These are phyloP conservation scores for Russula virescens DNA, from an alignment of 768 basidiomycete species.

Conservation along the genomic window DNA sequence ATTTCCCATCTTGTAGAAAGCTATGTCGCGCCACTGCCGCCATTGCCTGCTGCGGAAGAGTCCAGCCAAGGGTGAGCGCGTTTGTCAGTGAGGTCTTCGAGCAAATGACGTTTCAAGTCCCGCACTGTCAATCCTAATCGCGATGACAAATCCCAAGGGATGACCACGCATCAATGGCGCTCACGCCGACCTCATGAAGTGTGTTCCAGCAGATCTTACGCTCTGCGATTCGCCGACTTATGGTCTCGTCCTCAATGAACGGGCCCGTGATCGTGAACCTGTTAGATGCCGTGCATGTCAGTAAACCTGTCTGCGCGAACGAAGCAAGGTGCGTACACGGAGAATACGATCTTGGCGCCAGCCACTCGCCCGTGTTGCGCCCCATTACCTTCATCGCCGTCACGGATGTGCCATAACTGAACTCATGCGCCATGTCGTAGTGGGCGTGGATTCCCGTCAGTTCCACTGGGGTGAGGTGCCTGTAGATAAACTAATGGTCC, in stretches of 20 bases:
- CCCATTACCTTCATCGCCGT: slow-evolving; percentile 80
- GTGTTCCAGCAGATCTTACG: no score
- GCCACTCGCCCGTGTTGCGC: slow-evolving; percentile 62
- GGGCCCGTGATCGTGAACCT: slow-evolving; percentile 7
- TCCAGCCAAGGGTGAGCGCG: slow-evolving; percentile 84
- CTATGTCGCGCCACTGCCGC: neutral
- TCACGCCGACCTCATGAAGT: slow-evolving; percentile 25
- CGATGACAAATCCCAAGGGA: slow-evolving; percentile 3
- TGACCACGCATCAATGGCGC: slow-evolving; percentile 44
- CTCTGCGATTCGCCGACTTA: no score
- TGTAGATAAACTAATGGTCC: slow-evolving; percentile 76
- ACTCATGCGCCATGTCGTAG: slow-evolving; percentile 62
- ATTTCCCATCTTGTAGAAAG: neutral
- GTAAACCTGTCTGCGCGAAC: no score
- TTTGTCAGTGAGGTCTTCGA: slow-evolving; percentile 65
- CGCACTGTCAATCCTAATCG: no score
- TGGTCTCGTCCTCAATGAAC: slow-evolving; percentile 17
- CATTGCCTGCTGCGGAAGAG: no score
- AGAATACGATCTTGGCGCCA: slow-evolving; percentile 92
- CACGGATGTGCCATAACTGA: slow-evolving; percentile 91
- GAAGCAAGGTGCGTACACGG: slow-evolving; percentile 56
- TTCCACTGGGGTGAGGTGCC: slow-evolving; percentile 55
- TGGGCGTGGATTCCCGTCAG: no score
- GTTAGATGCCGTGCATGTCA: neutral
- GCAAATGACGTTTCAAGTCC: slow-evolving; percentile 61